Conservation (phyloP, 1,284 basidiomycete genomes). For the Melampsora americana region DNA sequence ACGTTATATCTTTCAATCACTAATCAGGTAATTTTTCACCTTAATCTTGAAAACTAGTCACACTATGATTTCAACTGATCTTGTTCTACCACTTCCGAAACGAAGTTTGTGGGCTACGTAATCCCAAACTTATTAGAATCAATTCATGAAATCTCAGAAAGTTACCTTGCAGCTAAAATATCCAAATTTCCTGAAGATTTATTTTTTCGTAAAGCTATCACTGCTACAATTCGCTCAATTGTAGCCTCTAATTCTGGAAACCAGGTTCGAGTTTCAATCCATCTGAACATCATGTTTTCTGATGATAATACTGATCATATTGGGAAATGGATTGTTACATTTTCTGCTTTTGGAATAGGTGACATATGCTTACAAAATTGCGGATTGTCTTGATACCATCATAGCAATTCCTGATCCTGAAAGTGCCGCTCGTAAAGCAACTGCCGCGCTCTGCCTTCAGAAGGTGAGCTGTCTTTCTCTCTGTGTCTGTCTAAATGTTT, state of each 20-base stretch:
- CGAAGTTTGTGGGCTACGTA: slow-evolving; percentile 39
- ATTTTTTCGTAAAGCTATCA: slow-evolving; percentile 28
- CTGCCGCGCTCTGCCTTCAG: slow-evolving; percentile 29
- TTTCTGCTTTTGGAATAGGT: slow-evolving; percentile 7
- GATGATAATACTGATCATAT: too few species aligned
- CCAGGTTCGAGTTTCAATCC: slow-evolving; percentile 10
- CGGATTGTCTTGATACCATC: slow-evolving; percentile 41
- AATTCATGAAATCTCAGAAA: slow-evolving; percentile 30
- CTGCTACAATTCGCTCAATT: slow-evolving; percentile 22
- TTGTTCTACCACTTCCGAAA: background rate
- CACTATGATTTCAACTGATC: background rate
- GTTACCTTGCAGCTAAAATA: slow-evolving; percentile 23
- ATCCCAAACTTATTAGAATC: slow-evolving; percentile 33
- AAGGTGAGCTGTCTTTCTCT: slow-evolving; percentile 10
- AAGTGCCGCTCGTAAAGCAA: slow-evolving; percentile 31
- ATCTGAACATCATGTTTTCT: too few species aligned
- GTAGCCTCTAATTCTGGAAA: slow-evolving; percentile 43
- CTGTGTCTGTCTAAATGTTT: background rate
- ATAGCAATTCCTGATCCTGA: slow-evolving; percentile 33
- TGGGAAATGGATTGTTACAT: background rate
- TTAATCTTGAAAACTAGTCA: background rate
- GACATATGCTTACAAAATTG: slow-evolving; percentile 35
- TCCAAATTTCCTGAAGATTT: slow-evolving; percentile 12
- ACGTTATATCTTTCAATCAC: slow-evolving; percentile 36
- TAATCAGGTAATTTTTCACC: slow-evolving; percentile 22